These are phyloP conservation scores for Suaeda aralocaspica DNA, from an alignment of 148 eudicot species.

Conservation along the genomic window DNA sequence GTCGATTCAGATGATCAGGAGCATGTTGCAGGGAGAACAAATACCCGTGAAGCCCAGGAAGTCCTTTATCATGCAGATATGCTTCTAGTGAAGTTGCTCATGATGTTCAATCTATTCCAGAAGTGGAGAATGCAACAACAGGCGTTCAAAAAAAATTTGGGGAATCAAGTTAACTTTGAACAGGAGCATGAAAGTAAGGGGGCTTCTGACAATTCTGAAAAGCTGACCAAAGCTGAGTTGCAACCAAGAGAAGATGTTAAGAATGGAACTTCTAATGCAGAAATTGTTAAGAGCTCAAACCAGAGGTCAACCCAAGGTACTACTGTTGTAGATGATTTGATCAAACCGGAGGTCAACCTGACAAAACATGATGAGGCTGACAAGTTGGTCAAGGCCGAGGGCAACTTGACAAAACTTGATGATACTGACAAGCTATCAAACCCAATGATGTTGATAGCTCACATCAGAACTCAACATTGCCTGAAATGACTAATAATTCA, in stretches of 20 bases:
- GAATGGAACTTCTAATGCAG: constrained; percentile 24
- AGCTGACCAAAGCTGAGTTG: constrained; percentile 3
- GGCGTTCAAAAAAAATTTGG: constrained; percentile 32
- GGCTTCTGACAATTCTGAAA: constrained; percentile 20
- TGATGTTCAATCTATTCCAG: constrained; percentile 34
- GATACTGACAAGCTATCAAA: too few species aligned
- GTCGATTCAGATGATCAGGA: constrained; percentile 38
- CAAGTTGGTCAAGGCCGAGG: too few species aligned
- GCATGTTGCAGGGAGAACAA: constrained; percentile 36
- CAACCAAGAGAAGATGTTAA: constrained; percentile 14
- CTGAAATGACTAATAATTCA: constrained; percentile 28
- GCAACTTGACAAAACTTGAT: too few species aligned
- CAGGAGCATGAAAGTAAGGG: constrained; percentile 30
- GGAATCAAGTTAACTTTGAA: constrained; percentile 29
- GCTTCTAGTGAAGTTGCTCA: constrained; percentile 97
- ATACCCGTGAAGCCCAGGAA: constrained; percentile 66
- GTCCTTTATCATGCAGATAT: constrained; percentile 85
- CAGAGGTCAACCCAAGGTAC: constrained; percentile 5
- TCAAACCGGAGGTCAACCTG: constrained; percentile 1
- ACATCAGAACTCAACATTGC: constrained; percentile 33
- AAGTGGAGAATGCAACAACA: constrained; percentile 38
- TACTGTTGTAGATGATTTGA: neutral
- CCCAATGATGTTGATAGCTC: constrained; percentile 20
- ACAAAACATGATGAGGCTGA: too few species aligned
- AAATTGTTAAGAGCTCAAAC: constrained; percentile 10